Base-by-base conservation (phyloP, 345 rosid genomes). In the Triadica sebifera region DNA sequence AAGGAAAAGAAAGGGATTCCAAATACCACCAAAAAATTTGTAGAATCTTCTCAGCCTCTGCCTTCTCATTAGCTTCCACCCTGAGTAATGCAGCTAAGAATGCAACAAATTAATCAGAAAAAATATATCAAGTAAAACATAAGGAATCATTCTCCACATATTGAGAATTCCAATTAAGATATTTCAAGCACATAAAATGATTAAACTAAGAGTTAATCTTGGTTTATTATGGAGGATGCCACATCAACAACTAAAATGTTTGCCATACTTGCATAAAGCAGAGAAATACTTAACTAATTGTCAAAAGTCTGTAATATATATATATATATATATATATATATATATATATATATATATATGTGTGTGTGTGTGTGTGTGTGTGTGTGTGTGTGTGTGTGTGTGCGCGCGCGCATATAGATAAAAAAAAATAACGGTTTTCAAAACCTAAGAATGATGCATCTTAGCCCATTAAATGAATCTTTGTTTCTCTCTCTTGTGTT, bases 11-110 rank as follows among this genome's bases (percentile, higher is more conserved):
- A 29, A 29, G 2, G 1, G 34, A 29, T 1, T 29, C 34, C 34
- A 29, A 29, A 29, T 29, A 29, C 2, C 34, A 29, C 34, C n/a
- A n/a, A n/a, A n/a, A n/a, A 12, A 75, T 75, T 65, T 75, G 78
- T 65, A 75, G 50, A 15, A 75, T 75, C 58, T 75, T 75, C 47
- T 75, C 78, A 29, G 78, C 78, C 50, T 75, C 72, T 47, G 78
- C 78, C 59, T 75, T 75, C 43, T 75, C 72, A 67, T 59, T 67
- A 15, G 78, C 78, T 13, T 72, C 78, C 16, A 75, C 57, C 66
- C 72, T 75, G 58, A 75, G 5, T 67, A 72, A 67, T 34, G 72
- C 78, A 46, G 78, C 78, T 75, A 38, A 41, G 38, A 53, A 65
- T 39, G 55, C 6, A 22, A 53, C 62, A 64, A 65, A n/a, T 13